Evolutionary conservation across 805 yeast species (phyloP).

Genomic region (Metschnikowia aberdeeniae): DNA sequence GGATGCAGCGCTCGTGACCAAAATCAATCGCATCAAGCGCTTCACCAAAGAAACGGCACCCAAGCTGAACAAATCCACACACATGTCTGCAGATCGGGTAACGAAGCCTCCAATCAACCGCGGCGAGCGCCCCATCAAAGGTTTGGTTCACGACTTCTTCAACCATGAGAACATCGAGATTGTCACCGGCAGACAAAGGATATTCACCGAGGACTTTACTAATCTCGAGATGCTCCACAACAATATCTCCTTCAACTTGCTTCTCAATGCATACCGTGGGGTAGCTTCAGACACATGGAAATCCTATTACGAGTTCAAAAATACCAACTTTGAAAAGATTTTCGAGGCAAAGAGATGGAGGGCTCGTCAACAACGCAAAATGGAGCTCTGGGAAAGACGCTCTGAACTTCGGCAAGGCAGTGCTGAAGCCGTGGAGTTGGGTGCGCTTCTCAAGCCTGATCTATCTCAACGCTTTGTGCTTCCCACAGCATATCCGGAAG

Average conservation of each 20-base stretch:
- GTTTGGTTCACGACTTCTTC: conserved; percentile 34
- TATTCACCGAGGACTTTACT: conserved; percentile 31
- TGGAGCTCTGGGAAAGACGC: conserved; percentile 10
- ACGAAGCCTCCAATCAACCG: conserved; percentile 14
- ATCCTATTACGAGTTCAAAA: conserved; percentile 35
- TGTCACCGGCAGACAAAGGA: conserved; percentile 26
- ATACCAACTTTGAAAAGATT: conserved; percentile 37
- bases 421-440: conserved; percentile 9
- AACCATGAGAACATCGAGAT: conserved; percentile 29
- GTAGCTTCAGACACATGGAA: conserved; percentile 39
- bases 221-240: conserved; percentile 44
- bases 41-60: conserved; percentile 13
- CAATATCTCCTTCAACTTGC: conserved; percentile 36
- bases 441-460: conserved; percentile 15
- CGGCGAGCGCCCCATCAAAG: conserved; percentile 30
- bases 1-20: conserved; percentile 39
- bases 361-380: conserved; percentile 13
- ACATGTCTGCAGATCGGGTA: conserved; percentile 19
- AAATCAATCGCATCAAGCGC: conserved; percentile 32
- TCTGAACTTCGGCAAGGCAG: conserved; percentile 6
- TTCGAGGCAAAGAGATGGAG: conserved; percentile 11
- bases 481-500: conserved; percentile 33
- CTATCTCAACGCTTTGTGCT: conserved; percentile 25
- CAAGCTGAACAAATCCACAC: conserved; percentile 21
- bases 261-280: conserved; percentile 37